Evolutionary conservation across 202 grass and related monocot species (phyloP).

Genomic region (Digitaria exilis): DNA sequence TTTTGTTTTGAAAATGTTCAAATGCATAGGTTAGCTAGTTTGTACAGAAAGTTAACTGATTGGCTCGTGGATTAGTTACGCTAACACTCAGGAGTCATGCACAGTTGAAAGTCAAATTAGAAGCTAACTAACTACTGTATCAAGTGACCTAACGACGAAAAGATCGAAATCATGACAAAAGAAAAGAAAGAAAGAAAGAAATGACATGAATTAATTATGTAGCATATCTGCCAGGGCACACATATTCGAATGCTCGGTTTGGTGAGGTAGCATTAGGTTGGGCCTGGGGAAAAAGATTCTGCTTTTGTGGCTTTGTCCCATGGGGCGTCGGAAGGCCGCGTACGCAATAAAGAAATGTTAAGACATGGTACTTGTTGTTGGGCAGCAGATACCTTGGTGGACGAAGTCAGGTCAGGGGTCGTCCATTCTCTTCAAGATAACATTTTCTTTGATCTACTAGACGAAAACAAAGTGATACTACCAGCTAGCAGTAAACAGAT

Average conservation of each 20-base stretch:
- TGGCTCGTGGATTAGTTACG: not conserved
- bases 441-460: not conserved
- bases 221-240: constrained; percentile 19
- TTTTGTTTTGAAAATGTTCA: too few species aligned
- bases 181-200: too few species aligned
- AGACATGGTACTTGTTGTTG: not conserved
- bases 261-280: constrained; percentile 2
- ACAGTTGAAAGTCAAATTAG: not conserved
- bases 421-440: not conserved
- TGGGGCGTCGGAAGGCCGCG: constrained; percentile 49
- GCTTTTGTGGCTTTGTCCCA: constrained; percentile 33
- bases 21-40: too few species aligned
- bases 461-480: not conserved
- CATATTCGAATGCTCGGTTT: not conserved
- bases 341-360: constrained; percentile 11
- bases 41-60: too few species aligned
- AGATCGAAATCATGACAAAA: not conserved
- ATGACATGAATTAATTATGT: constrained; percentile 10
- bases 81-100: not conserved
- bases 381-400: not conserved
- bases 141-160: not conserved
- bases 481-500: not conserved
- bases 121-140: not conserved
- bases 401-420: not conserved
- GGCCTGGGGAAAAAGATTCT: constrained; percentile 37